Percentiles rank a stretch among this genome's conserved stretches.
Evolutionary conservation across 2,329 filamentous ascomycete genomes (phyloP).

Genomic region (Alternaria consortialis): DNA sequence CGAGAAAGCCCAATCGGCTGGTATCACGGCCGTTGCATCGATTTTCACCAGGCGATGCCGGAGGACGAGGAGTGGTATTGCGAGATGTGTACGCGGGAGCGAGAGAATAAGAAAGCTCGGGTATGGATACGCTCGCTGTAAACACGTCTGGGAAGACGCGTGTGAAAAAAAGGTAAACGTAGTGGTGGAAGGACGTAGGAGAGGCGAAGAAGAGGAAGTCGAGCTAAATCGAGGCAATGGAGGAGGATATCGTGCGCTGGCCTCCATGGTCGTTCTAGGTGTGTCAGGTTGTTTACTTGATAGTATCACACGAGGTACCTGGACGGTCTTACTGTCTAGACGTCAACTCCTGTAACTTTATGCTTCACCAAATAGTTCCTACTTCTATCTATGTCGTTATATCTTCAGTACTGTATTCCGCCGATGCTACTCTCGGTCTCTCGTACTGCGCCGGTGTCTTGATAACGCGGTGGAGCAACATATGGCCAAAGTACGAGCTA

Average conservation of each 20-base stretch:
- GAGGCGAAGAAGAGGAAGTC: not conserved
- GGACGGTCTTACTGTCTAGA: not conserved
- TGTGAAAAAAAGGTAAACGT: not conserved
- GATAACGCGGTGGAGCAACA: constrained; percentile 22
- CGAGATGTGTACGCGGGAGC: not conserved
- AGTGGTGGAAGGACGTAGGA: not conserved
- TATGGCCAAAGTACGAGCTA: constrained; percentile 19
- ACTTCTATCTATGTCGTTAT: not conserved
- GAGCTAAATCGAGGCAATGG: not conserved
- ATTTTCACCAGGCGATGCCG: not conserved
- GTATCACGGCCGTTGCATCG: constrained; percentile 17
- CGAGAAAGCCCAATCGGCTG: constrained; percentile 1
- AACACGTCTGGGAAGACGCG: not conserved
- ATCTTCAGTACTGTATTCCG: too few species aligned
- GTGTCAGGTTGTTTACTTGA: not conserved
- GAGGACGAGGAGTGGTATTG: constrained; percentile 10
- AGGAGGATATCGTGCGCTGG: not conserved
- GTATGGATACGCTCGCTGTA: not conserved
- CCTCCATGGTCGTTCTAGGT: not conserved
- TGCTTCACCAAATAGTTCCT: not conserved
- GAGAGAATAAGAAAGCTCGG: not conserved
- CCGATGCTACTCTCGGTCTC: not conserved
- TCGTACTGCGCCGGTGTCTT: constrained; percentile 25
- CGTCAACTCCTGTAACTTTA: not conserved
- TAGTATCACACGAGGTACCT: not conserved